phyloP scores from a whole-genome alignment of 129 eudicot genomes.

The Artemisia annua region DNA sequence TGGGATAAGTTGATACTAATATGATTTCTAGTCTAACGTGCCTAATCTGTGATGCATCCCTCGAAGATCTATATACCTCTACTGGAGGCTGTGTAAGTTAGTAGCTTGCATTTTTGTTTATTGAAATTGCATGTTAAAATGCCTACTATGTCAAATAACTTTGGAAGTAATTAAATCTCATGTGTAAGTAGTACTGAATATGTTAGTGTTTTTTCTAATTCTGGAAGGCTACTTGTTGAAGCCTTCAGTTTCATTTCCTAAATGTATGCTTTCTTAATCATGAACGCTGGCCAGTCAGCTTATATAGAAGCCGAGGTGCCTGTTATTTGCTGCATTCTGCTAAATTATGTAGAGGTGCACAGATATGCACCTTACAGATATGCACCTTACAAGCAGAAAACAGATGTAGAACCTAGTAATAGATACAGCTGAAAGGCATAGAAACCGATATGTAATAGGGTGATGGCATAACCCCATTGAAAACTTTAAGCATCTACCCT shows the following conservation, averaged over 20 bases:
- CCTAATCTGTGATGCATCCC: too few relatives aligned
- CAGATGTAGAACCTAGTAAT: neutral
- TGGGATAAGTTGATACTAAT: too few relatives aligned
- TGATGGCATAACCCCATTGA: neutral
- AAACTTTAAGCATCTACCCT: neutral
- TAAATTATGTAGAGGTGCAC: neutral
- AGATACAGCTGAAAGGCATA: neutral
- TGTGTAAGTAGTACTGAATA: neutral
- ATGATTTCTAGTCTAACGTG: too few relatives aligned
- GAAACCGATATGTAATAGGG: neutral
- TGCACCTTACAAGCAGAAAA: neutral
- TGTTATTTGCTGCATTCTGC: neutral
- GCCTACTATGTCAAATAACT: too few relatives aligned
- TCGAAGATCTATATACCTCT: too few relatives aligned
- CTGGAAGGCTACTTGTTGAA: neutral
- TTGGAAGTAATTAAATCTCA: too few relatives aligned
- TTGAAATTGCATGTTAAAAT: too few relatives aligned
- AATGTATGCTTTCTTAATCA: neutral
- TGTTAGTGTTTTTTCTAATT: neutral
- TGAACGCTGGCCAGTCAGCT: neutral
- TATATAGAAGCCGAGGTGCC: neutral
- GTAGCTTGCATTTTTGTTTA: too few relatives aligned
- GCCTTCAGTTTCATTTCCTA: neutral
- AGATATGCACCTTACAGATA: neutral
- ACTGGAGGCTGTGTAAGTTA: too few relatives aligned